phyloP scores from a whole-genome alignment of 1,139 yeast species.

The Yamadazyma dendronema region DNA sequence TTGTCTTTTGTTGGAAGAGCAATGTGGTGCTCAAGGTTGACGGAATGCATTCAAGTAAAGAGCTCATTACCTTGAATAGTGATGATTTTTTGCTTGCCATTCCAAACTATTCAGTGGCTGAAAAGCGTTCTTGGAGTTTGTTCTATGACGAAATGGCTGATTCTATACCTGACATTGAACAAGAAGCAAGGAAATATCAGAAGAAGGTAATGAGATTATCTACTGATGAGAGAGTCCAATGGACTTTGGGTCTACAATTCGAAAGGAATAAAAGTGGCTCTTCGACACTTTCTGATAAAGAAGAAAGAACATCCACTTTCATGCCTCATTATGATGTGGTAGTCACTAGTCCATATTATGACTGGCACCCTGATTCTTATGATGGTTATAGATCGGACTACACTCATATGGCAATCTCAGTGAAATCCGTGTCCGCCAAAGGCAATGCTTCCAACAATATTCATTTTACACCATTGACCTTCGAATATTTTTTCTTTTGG shows the following conservation, averaged over 20 bases:
- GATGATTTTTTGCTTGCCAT: constrained; percentile 69
- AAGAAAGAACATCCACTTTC: constrained; percentile 33
- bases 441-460: constrained; percentile 61
- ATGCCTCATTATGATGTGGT: constrained; percentile 44
- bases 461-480: constrained; percentile 70
- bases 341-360: constrained; percentile 40
- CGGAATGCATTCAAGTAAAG: constrained; percentile 57
- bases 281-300: constrained; percentile 24
- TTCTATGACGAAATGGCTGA: constrained; percentile 27
- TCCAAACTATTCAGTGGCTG: constrained; percentile 47
- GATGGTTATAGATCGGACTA: constrained; percentile 75
- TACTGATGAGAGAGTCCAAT: constrained; percentile 38
- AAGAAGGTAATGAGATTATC: constrained; percentile 40
- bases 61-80: constrained; percentile 63
- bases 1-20: constrained; percentile 74
- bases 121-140: constrained; percentile 36
- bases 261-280: constrained; percentile 33
- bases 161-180: constrained; percentile 20
- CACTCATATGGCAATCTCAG: constrained; percentile 70
- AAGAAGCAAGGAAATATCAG: constrained; percentile 32
- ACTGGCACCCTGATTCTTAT: constrained; percentile 66
- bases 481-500: constrained; percentile 76
- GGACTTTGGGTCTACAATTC: constrained; percentile 43
- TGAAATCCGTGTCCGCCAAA: constrained; percentile 30
- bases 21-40: constrained; percentile 62